Evolutionary conservation across 106 monocot genomes (phyloP).

Genomic region (Platanthera zijinensis): DNA sequence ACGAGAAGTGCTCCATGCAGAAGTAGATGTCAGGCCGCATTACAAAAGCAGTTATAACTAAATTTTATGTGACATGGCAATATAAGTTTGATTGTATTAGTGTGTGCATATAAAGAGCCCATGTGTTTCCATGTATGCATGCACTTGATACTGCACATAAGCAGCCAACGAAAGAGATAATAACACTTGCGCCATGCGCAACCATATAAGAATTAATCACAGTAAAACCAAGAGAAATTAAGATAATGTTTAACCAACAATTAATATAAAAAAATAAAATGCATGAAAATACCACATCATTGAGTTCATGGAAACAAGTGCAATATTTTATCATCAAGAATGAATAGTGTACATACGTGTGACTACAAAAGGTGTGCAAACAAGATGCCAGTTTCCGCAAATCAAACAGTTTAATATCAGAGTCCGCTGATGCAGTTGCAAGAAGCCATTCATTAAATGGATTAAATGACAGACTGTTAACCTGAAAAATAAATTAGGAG

Average conservation of each 20-base stretch:
- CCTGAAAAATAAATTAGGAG: slow-evolving; percentile 28
- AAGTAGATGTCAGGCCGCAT: no score
- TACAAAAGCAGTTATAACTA: no score
- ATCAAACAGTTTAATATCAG: slow-evolving; percentile 80
- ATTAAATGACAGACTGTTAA: slow-evolving; percentile 77
- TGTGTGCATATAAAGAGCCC: no score
- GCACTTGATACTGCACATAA: no score
- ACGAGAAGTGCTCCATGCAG: no score
- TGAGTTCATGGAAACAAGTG: not conserved
- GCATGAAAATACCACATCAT: not conserved
- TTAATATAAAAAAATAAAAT: not conserved
- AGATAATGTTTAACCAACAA: not conserved
- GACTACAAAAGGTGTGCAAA: slow-evolving; percentile 81
- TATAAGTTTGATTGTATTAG: no score
- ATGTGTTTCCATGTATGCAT: no score
- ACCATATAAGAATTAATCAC: not conserved
- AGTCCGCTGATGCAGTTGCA: slow-evolving; percentile 83
- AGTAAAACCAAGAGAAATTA: not conserved
- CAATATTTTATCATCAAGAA: slow-evolving; percentile 1
- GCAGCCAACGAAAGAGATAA: no score
- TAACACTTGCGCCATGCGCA: not conserved
- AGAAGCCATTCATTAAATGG: slow-evolving; percentile 94
- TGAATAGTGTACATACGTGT: slow-evolving; percentile 40
- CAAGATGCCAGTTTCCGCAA: slow-evolving; percentile 56
- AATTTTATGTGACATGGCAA: no score